Percentiles rank a stretch among this genome's conserved stretches.
Conservation (phyloP, 2,329 filamentous ascomycete genomes). For the Emericellopsis cladophorae region DNA sequence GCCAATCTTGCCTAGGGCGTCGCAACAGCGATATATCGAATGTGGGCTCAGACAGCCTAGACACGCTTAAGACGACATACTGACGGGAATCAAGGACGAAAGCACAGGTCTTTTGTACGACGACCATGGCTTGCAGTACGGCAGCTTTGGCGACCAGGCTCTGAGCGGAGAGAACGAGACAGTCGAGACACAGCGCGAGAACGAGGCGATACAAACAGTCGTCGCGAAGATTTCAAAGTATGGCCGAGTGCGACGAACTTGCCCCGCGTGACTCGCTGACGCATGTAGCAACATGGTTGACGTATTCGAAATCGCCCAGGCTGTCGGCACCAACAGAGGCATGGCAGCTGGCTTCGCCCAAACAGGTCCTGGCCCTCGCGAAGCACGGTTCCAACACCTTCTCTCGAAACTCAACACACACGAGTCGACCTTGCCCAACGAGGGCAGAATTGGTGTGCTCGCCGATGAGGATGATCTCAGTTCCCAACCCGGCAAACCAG, state of each 20-base stretch:
- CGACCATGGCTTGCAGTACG: constrained; percentile 47
- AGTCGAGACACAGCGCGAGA: constrained; percentile 49
- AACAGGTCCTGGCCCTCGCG: constrained; percentile 40
- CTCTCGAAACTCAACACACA: constrained; percentile 45
- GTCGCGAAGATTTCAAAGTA: constrained; percentile 54
- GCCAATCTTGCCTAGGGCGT: constrained; percentile 46
- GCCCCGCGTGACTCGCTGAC: constrained; percentile 1
- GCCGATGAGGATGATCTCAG: constrained; percentile 37
- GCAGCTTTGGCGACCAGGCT: constrained; percentile 46
- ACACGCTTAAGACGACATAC: constrained; percentile 2
- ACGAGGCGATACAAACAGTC: constrained; percentile 50
- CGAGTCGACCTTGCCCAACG: constrained; percentile 20
- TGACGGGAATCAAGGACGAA: constrained; percentile 30
- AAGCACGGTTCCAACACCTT: constrained; percentile 48
- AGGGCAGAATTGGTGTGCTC: constrained; percentile 42
- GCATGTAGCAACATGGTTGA: constrained; percentile 51
- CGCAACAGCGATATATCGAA: constrained; percentile 38
- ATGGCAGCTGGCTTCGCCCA: constrained; percentile 28
- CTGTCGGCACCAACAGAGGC: constrained; percentile 11
- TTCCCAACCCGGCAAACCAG: constrained; percentile 17
- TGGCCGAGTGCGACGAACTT: constrained; percentile 8
- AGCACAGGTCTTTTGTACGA: constrained; percentile 48
- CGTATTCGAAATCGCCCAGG: constrained; percentile 50
- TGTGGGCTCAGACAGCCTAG: constrained; percentile 21
- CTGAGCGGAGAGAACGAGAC: constrained; percentile 44